phyloP scores from a whole-genome alignment of 2,329 filamentous ascomycete species.

The Cylindrodendrum hubeiense region DNA sequence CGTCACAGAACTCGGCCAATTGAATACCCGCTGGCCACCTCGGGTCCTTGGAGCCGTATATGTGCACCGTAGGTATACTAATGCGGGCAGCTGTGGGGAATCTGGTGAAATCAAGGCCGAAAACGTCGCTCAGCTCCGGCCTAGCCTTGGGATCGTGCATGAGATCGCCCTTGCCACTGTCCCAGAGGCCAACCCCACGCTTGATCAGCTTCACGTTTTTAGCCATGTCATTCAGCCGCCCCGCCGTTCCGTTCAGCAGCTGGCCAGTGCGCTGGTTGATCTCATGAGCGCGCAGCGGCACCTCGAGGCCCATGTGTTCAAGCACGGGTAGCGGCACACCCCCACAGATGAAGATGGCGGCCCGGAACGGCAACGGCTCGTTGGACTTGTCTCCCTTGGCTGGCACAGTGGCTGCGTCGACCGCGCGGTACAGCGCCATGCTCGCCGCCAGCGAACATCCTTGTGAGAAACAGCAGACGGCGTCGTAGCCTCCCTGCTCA shows the following conservation, averaged over 20 bases:
- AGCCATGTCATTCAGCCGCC: slow-evolving; percentile 5
- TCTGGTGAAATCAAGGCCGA: slow-evolving; percentile 11
- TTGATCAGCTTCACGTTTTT: slow-evolving; percentile 10
- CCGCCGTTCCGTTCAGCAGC: slow-evolving; percentile 7
- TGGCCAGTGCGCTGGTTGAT: slow-evolving; percentile 17
- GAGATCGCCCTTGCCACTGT: neutral
- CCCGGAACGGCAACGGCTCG: slow-evolving; percentile 9
- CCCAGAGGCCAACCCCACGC: slow-evolving; percentile 12
- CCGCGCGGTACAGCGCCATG: slow-evolving; percentile 7
- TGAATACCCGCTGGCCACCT: slow-evolving; percentile 13
- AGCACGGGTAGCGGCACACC: slow-evolving; percentile 9
- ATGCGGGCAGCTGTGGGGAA: slow-evolving; percentile 11
- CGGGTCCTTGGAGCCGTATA: slow-evolving; percentile 18
- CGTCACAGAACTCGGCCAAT: slow-evolving; percentile 9
- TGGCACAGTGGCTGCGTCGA: neutral
- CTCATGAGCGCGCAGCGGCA: slow-evolving; percentile 6
- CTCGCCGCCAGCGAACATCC: slow-evolving; percentile 14
- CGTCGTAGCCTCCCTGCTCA: slow-evolving; percentile 12
- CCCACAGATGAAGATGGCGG: slow-evolving; percentile 18
- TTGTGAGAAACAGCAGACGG: slow-evolving; percentile 16
- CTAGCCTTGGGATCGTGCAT: slow-evolving; percentile 2
- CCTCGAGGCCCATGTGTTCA: slow-evolving; percentile 8
- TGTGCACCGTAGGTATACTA: slow-evolving; percentile 5
- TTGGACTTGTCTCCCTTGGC: neutral
- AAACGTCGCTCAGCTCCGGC: slow-evolving; percentile 7